These are phyloP conservation scores for Amylostereum chailletii DNA, from an alignment of 1,284 basidiomycete genomes.

Conservation along the genomic window DNA sequence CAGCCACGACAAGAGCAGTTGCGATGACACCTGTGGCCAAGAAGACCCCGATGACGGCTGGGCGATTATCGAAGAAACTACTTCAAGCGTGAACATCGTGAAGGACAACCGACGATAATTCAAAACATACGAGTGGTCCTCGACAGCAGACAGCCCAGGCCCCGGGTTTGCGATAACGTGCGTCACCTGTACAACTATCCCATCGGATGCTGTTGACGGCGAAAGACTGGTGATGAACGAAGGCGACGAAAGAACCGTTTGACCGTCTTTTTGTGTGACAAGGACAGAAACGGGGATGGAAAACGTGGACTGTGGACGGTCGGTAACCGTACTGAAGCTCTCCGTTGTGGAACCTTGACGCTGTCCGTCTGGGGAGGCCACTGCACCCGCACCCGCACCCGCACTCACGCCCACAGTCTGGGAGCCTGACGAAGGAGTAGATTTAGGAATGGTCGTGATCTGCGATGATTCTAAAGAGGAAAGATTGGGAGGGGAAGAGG, in stretches of 20 bases:
- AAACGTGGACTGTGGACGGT: conserved; percentile 35
- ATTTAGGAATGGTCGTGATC: not conserved
- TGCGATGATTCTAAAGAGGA: conserved; percentile 1
- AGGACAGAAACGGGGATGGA: conserved; percentile 31
- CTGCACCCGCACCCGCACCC: not conserved
- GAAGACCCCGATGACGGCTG: conserved; percentile 51
- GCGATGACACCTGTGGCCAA: conserved; percentile 38
- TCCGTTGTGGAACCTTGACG: conserved; percentile 11
- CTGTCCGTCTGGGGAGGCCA: not conserved
- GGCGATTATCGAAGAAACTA: conserved; percentile 47
- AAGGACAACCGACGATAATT: not conserved
- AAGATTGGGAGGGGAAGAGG: conserved; percentile 2
- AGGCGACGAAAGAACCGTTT: conserved; percentile 29
- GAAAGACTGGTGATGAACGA: conserved; percentile 36
- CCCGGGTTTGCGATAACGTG: conserved; percentile 42
- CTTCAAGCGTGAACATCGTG: not conserved
- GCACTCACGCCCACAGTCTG: not conserved
- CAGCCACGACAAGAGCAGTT: conserved; percentile 24
- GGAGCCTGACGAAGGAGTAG: conserved; percentile 4
- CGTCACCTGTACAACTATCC: conserved; percentile 34
- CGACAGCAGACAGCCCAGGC: conserved; percentile 14
- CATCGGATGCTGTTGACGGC: conserved; percentile 34
- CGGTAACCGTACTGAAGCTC: conserved; percentile 33
- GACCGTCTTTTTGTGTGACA: conserved; percentile 27
- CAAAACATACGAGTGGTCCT: conserved; percentile 15